Evolutionary conservation across 768 basidiomycete species (phyloP), one percentile per base, ranked within the genome.

Genomic region (Dentipellis sp.): DNA sequence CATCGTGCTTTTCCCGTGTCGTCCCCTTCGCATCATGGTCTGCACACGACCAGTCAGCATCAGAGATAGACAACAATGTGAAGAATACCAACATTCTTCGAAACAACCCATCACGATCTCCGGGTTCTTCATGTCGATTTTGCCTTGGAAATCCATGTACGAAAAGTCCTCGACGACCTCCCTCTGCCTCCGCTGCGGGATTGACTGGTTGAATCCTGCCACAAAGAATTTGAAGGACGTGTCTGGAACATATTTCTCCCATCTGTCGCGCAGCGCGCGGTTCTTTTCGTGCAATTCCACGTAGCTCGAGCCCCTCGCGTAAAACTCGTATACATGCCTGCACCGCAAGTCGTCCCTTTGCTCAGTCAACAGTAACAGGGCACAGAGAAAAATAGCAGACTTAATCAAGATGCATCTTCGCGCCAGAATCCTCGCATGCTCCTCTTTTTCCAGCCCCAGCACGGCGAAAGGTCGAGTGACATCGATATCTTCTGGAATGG

Each of bases 221-320:
- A 94, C 81, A 12, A 78, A 66, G 67, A 95, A 93, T 62, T 84
- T 86, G 76, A 94, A 97, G 0, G 89, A 85, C 1, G 84, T 85
- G 56, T 87, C 71, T 2, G 73, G 73, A 23, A 79, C 74, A 61
- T 83, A 88, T 37, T 73, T 72, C 11, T 71, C 71, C 85, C 90
- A 90, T 58, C 75, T 71, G 12, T 68, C 58, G 40, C 71, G 67
- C 53, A 70, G 76, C 17, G 62, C 67, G 22, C 68, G 69, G 61
- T 80, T 85, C 17, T 67, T 67, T 11, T 71, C 72, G 63, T 97
- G 92, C 17, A 97, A 64, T 50, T 83, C 76, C 2, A 79, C 79
- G 62, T 95, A 95, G 17, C 73, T 78, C 4, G 72, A 67, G 7
- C 84, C 93, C 39, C 82, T 78, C 1, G 78, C 89, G 64, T 88